Base-by-base conservation (phyloP, 1,284 basidiomycete species). In the Marasmius tenuissimus region DNA sequence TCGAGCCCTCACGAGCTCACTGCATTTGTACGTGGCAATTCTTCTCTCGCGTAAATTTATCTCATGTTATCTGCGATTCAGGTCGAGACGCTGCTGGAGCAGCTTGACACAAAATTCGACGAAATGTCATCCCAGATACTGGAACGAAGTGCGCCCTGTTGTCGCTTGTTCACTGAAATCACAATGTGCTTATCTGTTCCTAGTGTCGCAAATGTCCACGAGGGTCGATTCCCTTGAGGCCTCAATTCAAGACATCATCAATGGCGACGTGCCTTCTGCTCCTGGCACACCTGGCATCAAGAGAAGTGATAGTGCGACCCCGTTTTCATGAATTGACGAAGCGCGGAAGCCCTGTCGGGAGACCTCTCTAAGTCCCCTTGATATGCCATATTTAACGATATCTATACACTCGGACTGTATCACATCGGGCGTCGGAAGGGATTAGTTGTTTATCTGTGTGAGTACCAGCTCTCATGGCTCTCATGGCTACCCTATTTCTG, bases 1-100 rank as follows among this genome's bases (percentile, higher is more conserved):
- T 91, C 90, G 1, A 91, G 89, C 67, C 91, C 91, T 3, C 91
- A 93, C 71, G 91, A 93, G 70, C 74, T 93, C 64, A 93, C 92
- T 33, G 90, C 89, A 33, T 93, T 92, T 75, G 92, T 92, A 72
- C 72, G 87, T 79, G 39, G 16, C 45, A 16, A 16, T 47, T 47
- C 45, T 5, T 42, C 61, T 39, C 39, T 16, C 51, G 10, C 63
- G 49, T 48, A 14, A 52, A 38, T 50, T 16, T 50, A 57, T 56
- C 45, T 33, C 63, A 27, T 33, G 34, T 18, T 12, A 11, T 37
- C 22, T 10, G 5, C 16, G 33, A 39, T 54, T n/a, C 34, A 93
- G 91, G 91, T 93, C 11, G 91, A 93, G 75, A 86, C 83, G 9
- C 75, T 93, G 38, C 75, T 93, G 9, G 90, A 91, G 68, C 87